Conservation (phyloP, 129 eudicot species). For the sunflower (Helianthus annuus) region HanXRQr2.0-SUNRISE NC_035433.2:12423077-12423576, state of each 20-base stretch:
- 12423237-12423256: slow-evolving; percentile 17
- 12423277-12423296: too few relatives aligned
- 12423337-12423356: too few relatives aligned
- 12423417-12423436: slow-evolving; percentile 69
- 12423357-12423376: background rate
- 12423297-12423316: too few relatives aligned
- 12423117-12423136: too few relatives aligned
- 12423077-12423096: slow-evolving; percentile 60
- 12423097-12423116: slow-evolving; percentile 14
- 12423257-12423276: too few relatives aligned
- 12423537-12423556: background rate
- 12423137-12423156: too few relatives aligned
- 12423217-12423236: too few relatives aligned
- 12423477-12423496: slow-evolving; percentile 41
- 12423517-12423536: slow-evolving; percentile 43
- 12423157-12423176: too few relatives aligned
- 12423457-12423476: slow-evolving; percentile 56
- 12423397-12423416: background rate
- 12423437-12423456: slow-evolving; percentile 48
- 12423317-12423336: too few relatives aligned
- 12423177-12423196: slow-evolving; percentile 49
- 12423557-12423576: slow-evolving; percentile 28
- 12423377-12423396: slow-evolving; percentile 32
- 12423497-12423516: slow-evolving; percentile 65
- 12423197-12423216: slow-evolving; percentile 27